Evolutionary conservation across 1,139 yeast species (phyloP).

Genomic region (Suhomyces bokatorum): DNA sequence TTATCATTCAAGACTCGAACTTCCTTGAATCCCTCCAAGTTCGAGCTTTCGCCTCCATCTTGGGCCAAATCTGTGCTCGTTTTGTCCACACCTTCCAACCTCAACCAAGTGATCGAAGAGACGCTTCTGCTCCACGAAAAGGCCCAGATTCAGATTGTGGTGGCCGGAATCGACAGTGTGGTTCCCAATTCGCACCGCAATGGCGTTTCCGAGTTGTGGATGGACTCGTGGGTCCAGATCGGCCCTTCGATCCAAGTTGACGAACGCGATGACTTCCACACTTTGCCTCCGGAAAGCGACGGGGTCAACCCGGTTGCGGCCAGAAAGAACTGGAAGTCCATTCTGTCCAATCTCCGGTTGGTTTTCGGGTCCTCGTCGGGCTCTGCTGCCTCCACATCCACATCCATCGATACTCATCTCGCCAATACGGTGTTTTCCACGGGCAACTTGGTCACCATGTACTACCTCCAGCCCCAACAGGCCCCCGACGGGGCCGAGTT

Average conservation of each 20-base stretch:
- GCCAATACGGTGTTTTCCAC: conserved; percentile 47
- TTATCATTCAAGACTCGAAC: conserved; percentile 10
- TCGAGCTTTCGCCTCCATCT: conserved; percentile 10
- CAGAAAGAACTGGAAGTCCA: conserved; percentile 41
- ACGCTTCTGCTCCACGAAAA: conserved; percentile 33
- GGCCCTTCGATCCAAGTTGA: conserved; percentile 23
- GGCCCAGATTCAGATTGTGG: conserved; percentile 40
- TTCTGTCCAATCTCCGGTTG: conserved; percentile 25
- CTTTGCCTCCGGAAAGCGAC: conserved; percentile 30
- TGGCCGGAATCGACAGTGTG: conserved; percentile 52
- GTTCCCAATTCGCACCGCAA: conserved; percentile 37
- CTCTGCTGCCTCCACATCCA: background rate
- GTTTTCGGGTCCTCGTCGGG: conserved; percentile 13
- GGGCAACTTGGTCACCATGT: conserved; percentile 38
- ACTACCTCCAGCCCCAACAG: conserved; percentile 30
- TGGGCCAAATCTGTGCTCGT: conserved; percentile 19
- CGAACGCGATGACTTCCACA: conserved; percentile 26
- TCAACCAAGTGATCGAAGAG: conserved; percentile 35
- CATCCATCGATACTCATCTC: conserved; percentile 26
- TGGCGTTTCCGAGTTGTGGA: conserved; percentile 53
- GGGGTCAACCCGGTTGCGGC: conserved; percentile 37
- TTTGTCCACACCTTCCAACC: conserved; percentile 46
- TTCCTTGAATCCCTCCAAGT: conserved; percentile 13
- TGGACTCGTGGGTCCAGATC: conserved; percentile 31
- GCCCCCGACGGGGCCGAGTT: conserved; percentile 1